These are phyloP conservation scores for Dictyophora rubrovolvata DNA, from an alignment of 768 basidiomycete species.

Conservation along the genomic window DNA sequence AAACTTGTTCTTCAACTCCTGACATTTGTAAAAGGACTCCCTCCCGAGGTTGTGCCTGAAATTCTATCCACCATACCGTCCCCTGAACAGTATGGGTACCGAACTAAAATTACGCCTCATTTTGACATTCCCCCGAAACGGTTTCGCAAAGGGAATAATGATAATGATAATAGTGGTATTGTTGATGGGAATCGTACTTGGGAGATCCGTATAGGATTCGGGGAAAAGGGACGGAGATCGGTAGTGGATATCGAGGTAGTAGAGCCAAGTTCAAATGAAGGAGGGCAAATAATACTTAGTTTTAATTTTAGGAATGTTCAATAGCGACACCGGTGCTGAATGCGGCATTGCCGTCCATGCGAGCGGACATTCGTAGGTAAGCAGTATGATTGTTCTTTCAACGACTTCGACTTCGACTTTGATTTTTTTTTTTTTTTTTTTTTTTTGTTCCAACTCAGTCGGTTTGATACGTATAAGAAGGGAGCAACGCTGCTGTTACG, in stretches of 20 bases:
- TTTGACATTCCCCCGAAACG: constrained; percentile 67
- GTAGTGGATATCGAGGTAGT: constrained; percentile 87
- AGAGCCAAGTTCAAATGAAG: background rate
- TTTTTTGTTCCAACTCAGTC: constrained; percentile 34
- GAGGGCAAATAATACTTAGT: background rate
- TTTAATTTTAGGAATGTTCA: constrained; percentile 65
- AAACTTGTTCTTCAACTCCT: background rate
- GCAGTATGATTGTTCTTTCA: too few species aligned
- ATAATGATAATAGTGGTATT: too few species aligned
- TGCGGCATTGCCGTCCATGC: constrained; percentile 45
- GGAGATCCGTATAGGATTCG: constrained; percentile 88
- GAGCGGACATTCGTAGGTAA: constrained; percentile 61
- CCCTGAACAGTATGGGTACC: constrained; percentile 82
- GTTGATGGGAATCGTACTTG: constrained; percentile 17
- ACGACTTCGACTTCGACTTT: too few species aligned
- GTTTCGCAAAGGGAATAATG: constrained; percentile 11
- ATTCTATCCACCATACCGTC: constrained; percentile 74
- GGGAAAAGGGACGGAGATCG: constrained; percentile 57
- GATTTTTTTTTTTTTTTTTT: background rate
- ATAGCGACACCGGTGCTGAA: constrained; percentile 82
- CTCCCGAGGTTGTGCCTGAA: constrained; percentile 44
- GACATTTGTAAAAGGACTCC: constrained; percentile 34
- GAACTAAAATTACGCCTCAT: constrained; percentile 97
- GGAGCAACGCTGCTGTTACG: constrained; percentile 87
- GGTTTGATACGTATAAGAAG: constrained; percentile 69